phyloP scores from a whole-genome alignment of 1,284 basidiomycete species.

The Flammula alnicola region DNA sequence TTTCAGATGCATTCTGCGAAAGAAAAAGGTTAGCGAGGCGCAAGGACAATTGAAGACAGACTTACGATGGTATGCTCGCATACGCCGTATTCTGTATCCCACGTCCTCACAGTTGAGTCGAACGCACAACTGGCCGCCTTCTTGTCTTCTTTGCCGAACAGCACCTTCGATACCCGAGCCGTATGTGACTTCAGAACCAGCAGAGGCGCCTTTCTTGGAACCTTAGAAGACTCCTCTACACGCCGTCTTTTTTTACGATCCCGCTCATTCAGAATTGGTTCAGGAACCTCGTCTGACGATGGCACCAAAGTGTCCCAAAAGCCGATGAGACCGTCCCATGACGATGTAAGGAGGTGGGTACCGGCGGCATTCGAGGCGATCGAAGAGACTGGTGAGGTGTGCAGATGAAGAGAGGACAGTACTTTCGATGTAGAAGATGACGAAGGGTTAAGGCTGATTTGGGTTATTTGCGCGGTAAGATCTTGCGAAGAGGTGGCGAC shows the following conservation, averaged over 20 bases:
- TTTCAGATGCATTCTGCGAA: conserved; percentile 64
- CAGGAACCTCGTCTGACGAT: conserved; percentile 61
- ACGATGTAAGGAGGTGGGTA: conserved; percentile 69
- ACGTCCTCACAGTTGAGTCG: conserved; percentile 75
- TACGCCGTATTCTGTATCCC: conserved; percentile 74
- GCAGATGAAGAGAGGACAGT: conserved; percentile 72
- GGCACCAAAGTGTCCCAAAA: conserved; percentile 76
- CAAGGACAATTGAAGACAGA: too few relatives aligned
- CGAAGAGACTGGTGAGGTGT: conserved; percentile 75
- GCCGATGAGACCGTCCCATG: conserved; percentile 83
- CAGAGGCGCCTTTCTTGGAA: conserved; percentile 64
- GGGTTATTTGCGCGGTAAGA: conserved; percentile 71
- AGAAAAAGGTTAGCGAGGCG: conserved; percentile 8
- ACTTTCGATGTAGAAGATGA: conserved; percentile 39
- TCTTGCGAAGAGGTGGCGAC: conserved; percentile 87
- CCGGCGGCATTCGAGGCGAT: conserved; percentile 60
- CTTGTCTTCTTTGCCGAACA: conserved; percentile 44
- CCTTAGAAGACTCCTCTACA: conserved; percentile 25
- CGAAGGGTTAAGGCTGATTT: conserved; percentile 43
- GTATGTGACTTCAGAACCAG: conserved; percentile 77
- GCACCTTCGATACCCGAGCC: conserved; percentile 68
- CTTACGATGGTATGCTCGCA: conserved; percentile 71
- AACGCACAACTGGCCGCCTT: conserved; percentile 74
- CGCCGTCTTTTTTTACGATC: conserved; percentile 58
- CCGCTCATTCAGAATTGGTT: conserved; percentile 31